Percentiles rank a stretch among this genome's conserved stretches.
These are phyloP conservation scores for Hanseniaspora taiwanica DNA, from an alignment of 805 yeast species.

Conservation along the genomic window DNA sequence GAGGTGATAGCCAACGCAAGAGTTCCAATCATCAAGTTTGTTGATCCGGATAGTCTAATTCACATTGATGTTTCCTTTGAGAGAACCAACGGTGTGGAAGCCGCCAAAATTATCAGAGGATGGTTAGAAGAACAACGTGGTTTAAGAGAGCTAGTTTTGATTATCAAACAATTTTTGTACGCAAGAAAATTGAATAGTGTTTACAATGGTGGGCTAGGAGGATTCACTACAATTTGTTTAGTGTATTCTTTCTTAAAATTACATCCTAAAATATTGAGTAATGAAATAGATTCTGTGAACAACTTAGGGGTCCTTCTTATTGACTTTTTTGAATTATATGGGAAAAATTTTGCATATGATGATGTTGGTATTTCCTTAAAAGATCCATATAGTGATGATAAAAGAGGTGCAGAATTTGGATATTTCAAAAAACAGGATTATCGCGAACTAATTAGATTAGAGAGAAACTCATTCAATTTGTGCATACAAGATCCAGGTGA, in stretches of 20 bases:
- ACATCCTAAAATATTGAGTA: constrained; percentile 66
- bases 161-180: constrained; percentile 73
- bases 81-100: constrained; percentile 65
- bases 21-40: constrained; percentile 88
- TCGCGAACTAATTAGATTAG: constrained; percentile 32
- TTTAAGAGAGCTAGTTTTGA: constrained; percentile 64
- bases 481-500: constrained; percentile 88
- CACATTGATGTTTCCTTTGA: constrained; percentile 88
- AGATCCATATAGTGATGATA: constrained; percentile 41
- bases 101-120: constrained; percentile 60
- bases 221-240: constrained; percentile 82
- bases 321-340: constrained; percentile 88
- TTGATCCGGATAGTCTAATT: constrained; percentile 55
- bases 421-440: constrained; percentile 48
- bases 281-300: constrained; percentile 50
- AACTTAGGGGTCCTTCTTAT: constrained; percentile 78
- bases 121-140: constrained; percentile 74
- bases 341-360: constrained; percentile 79
- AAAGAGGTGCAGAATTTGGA: constrained; percentile 15
- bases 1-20: constrained; percentile 84
- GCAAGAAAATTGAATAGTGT: constrained; percentile 73
- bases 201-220: constrained; percentile 89
- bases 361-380: constrained; percentile 53
- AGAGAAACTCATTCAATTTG: constrained; percentile 35
- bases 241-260: constrained; percentile 63